Evolutionary conservation across 169 alveolate genomes (phyloP), one percentile per base, ranked within the genome.

Genomic region (Cryptosporidium sp.): DNA sequence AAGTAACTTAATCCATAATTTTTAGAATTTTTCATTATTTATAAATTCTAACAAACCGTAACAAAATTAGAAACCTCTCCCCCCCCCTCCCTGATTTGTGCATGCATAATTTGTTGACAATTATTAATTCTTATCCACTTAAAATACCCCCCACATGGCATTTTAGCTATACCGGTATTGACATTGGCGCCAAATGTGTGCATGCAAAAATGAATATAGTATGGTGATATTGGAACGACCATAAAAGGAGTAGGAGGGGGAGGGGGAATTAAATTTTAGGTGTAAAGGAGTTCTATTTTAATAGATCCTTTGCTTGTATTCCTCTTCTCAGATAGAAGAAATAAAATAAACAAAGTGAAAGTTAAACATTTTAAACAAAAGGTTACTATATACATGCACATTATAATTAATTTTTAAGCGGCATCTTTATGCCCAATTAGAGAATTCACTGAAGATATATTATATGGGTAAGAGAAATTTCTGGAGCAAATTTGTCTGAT

Each of bases 401-500:
- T 16, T 12, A 14, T 0, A 14, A 48, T 14, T 48, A 12, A 48
- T 48, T 2, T 48, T 48, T 48, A 48, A 21, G 56, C n/a, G 56
- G n/a, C 21, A 48, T 16, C 12, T 12, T 31, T 5, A 7, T 56
- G 67, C 16, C 8, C 0, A 56, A 56, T 21, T 9, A 56, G 14
- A 26, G 67, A 56, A 26, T 56, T 1, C 5, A 56, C 67, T 56
- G 67, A 56, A 9, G 67, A 26, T 3, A 56, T n/a, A 26, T 56
- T 56, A 26, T n/a, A 56, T n/a, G 67, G 67, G 35, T n/a, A 23
- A 29, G 72, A 65, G 48, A n/a, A 7, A 9, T 9, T 42, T 1
- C 70, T 31, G n/a, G 44, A 65, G 67, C 80, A 80, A 26, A 80
- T 42, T 65, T 80, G 42, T 29, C 89, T 26, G 3, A 62, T 80